Evolutionary conservation across 192 early-diverging fungal species (phyloP), one percentile per base, ranked within the genome.

Genomic region (Gryganskiella cystojenkinii): DNA sequence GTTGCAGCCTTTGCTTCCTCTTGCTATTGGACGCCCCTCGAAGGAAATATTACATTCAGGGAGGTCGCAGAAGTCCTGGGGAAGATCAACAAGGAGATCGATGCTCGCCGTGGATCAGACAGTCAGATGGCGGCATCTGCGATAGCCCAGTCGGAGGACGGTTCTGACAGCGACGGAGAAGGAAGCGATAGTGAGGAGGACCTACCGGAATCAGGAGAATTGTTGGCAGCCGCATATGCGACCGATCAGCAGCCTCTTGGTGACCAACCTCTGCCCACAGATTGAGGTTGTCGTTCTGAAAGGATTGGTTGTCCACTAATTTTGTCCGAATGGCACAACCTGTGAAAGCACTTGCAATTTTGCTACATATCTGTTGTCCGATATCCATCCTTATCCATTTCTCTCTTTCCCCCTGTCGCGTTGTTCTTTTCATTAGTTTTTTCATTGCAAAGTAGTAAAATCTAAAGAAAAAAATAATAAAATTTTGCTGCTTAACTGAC

Each of bases 21-120:
- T 8, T 52, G 28, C 50, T 25, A 27, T 2, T 64, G 61, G 61
- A 40, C 20, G 8, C 61, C 61, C 14, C 10, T 37, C 52, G 50
- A 25, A 49, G 33, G n/a, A 52, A 25, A 64, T 14, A 20, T 28
- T 63, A 0, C 2, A 24, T 64, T 37, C 4, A 34, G 1, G 24
- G 35, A 52, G 49, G 22, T 64, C 47, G 50, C 50, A 10, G 19
- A 53, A 7, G 22, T 64, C 20, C 61, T 64, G 2, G 34, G 3
- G 34, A 51, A 64, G 30, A 31, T 64, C 61, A 64, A 64, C 50
- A 52, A 64, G 3, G 61, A 64, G 20, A 52, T 64, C 34, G 61
- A 52, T 53, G 50, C 60, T 49, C 6, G 33, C 28, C 31, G 45
- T 17, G 46, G 17, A 61, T 33, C 60, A 51, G 31, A 15, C n/a